A percentile compares a stretch with the other conserved stretches of the same genome.
Conservation (phyloP, 2,329 filamentous ascomycete species). For the Ceratocystiopsis minuta region DNA sequence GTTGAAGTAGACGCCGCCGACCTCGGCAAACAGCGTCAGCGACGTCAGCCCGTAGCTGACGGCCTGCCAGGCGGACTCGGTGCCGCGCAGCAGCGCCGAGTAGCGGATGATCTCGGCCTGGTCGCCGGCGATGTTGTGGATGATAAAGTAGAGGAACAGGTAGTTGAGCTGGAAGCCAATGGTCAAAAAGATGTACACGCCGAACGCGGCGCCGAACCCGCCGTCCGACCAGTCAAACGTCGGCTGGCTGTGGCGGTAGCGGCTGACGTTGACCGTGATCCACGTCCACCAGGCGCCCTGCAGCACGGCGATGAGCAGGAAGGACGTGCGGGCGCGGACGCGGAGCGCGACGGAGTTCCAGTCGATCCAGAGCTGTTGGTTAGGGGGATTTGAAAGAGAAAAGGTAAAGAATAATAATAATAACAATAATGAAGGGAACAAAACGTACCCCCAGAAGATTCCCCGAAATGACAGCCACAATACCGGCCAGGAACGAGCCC, state of each 20-base stretch:
- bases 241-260: constrained; percentile 37
- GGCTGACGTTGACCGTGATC: constrained; percentile 46
- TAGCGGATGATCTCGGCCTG: constrained; percentile 50
- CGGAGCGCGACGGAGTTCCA: constrained; percentile 34
- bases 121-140: constrained; percentile 43
- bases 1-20: constrained; percentile 53
- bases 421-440: background rate
- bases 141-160: constrained; percentile 54
- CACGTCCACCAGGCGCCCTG: constrained; percentile 59
- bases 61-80: constrained; percentile 56
- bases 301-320: constrained; percentile 32
- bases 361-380: constrained; percentile 35
- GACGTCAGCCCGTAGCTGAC: constrained; percentile 52
- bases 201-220: constrained; percentile 49
- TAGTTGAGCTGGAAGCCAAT: constrained; percentile 58
- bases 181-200: constrained; percentile 48
- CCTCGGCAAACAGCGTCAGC: constrained; percentile 40
- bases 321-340: constrained; percentile 33
- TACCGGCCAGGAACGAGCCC: constrained; percentile 51
- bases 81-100: constrained; percentile 48
- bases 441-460: constrained; percentile 42
- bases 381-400: constrained; percentile 6
- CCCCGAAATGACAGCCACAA: constrained; percentile 45
- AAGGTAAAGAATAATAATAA: constrained; percentile 10
- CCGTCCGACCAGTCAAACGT: constrained; percentile 46